These are phyloP conservation scores for Petasospora rhodanensis DNA, from an alignment of 1,139 yeast species.

Conservation along the genomic window DNA sequence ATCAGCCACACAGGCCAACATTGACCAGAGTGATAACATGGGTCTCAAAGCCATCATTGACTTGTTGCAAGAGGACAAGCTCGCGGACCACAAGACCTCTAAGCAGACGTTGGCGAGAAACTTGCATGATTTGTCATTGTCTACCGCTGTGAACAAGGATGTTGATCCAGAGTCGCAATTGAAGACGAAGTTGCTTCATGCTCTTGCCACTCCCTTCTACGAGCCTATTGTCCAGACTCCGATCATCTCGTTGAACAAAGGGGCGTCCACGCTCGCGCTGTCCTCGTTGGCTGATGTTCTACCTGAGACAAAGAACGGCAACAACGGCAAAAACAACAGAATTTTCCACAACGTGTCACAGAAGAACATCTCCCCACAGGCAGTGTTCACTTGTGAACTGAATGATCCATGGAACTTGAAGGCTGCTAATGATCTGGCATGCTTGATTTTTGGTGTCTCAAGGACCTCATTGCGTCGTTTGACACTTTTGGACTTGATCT, in stretches of 20 bases:
- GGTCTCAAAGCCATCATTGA: conserved; percentile 26
- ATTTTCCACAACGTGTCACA: conserved; percentile 58
- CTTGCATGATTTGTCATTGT: conserved; percentile 53
- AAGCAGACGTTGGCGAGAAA: conserved; percentile 43
- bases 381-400: conserved; percentile 75
- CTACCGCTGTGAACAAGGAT: conserved; percentile 26
- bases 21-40: too few relatives aligned
- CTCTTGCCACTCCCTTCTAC: conserved; percentile 71
- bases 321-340: conserved; percentile 18
- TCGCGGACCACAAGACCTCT: conserved; percentile 28
- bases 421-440: conserved; percentile 87
- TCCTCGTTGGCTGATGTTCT: conserved; percentile 32
- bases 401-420: conserved; percentile 77
- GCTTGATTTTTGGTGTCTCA: conserved; percentile 80
- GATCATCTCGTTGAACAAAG: conserved; percentile 27
- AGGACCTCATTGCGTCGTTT: conserved; percentile 57
- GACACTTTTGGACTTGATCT: conserved; percentile 71
- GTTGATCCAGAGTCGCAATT: conserved; percentile 38
- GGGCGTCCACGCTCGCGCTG: conserved; percentile 40
- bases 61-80: conserved; percentile 30
- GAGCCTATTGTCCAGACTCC: conserved; percentile 37
- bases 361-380: conserved; percentile 68
- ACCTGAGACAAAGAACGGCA: neutral
- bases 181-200: conserved; percentile 53
- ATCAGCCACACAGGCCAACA: conserved; percentile 4